Conservation (phyloP, 1,284 basidiomycete genomes). For the Cutaneotrichosporon spelunceum region DNA sequence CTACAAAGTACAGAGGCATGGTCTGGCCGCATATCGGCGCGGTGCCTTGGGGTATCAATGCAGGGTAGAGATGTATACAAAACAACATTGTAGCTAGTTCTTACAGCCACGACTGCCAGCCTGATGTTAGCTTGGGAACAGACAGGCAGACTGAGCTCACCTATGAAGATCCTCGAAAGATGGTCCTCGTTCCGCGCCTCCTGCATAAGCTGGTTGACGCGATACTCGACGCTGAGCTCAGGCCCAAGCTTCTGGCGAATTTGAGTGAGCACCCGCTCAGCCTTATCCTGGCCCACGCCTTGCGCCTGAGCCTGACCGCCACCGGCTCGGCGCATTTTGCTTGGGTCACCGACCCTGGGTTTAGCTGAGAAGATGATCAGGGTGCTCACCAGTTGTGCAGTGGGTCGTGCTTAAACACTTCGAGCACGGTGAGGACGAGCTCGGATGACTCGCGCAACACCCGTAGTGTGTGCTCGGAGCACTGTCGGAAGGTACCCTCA, state of each 20-base stretch:
- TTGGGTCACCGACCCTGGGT: slow-evolving; percentile 58
- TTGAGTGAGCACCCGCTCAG: slow-evolving; percentile 77
- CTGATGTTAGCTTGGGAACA: slow-evolving; percentile 10
- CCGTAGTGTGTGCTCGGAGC: slow-evolving; percentile 88
- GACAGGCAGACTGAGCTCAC: slow-evolving; percentile 46
- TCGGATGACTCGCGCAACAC: slow-evolving; percentile 81
- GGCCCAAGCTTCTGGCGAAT: slow-evolving; percentile 79
- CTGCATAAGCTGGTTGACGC: slow-evolving; percentile 87
- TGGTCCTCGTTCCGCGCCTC: slow-evolving; percentile 77
- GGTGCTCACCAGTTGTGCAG: slow-evolving; percentile 76
- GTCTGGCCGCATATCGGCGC: background rate
- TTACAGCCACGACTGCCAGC: slow-evolving; percentile 30
- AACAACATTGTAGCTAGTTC: background rate
- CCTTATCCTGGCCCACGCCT: slow-evolving; percentile 67
- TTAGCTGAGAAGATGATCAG: slow-evolving; percentile 4
- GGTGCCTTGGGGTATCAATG: slow-evolving; percentile 1
- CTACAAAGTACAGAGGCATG: background rate
- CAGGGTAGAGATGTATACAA: background rate
- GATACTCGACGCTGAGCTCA: slow-evolving; percentile 82
- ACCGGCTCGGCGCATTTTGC: slow-evolving; percentile 54
- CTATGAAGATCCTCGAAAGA: slow-evolving; percentile 72
- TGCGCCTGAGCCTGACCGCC: slow-evolving; percentile 28
- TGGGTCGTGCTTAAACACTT: slow-evolving; percentile 96
- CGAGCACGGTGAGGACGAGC: slow-evolving; percentile 88
- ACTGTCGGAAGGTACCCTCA: slow-evolving; percentile 90